A percentile compares a stretch with the other conserved stretches of the same genome.
Conservation (phyloP, 176 grass and related monocot species). For the Aegilops speltoides region DNA sequence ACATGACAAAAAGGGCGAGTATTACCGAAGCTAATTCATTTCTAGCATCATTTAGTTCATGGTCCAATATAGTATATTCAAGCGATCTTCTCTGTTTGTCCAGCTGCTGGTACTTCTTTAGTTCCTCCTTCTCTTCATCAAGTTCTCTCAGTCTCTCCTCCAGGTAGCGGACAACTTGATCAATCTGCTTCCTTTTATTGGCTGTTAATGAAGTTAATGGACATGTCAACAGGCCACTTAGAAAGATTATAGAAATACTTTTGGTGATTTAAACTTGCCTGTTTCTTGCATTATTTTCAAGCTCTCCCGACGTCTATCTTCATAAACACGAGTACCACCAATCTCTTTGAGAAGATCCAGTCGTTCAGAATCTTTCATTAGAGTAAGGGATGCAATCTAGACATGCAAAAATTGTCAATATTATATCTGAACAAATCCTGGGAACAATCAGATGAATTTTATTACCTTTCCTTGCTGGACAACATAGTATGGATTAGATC, state of each 20-base stretch:
- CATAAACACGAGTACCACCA: conserved; percentile 94
- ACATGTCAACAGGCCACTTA: neutral
- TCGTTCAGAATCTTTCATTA: conserved; percentile 98
- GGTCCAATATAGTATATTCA: conserved; percentile 91
- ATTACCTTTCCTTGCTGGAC: conserved; percentile 97
- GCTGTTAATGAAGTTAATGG: conserved; percentile 41
- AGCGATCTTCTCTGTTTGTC: conserved; percentile 96
- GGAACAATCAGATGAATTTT: conserved; percentile 13
- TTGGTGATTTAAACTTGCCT: conserved; percentile 45
- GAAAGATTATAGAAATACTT: conserved; percentile 4
- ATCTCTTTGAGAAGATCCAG: conserved; percentile 99
- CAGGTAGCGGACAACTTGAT: conserved; percentile 91
- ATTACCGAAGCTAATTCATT: conserved; percentile 74
- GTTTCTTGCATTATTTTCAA: conserved; percentile 99
- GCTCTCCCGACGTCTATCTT: conserved; percentile 90
- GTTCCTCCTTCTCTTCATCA: conserved; percentile 99
- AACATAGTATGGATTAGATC: conserved; percentile 98
- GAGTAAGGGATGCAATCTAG: conserved; percentile 93
- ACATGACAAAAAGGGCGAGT: neutral
- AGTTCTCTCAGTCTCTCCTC: conserved; percentile 90
- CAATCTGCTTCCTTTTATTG: conserved; percentile 99
- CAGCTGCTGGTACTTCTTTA: conserved; percentile 92
- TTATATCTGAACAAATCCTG: conserved; percentile 11
- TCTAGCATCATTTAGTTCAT: conserved; percentile 90
- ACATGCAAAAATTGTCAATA: conserved; percentile 32